phyloP scores from a whole-genome alignment of 106 monocot genomes.

The Platanthera guangdongensis region DNA sequence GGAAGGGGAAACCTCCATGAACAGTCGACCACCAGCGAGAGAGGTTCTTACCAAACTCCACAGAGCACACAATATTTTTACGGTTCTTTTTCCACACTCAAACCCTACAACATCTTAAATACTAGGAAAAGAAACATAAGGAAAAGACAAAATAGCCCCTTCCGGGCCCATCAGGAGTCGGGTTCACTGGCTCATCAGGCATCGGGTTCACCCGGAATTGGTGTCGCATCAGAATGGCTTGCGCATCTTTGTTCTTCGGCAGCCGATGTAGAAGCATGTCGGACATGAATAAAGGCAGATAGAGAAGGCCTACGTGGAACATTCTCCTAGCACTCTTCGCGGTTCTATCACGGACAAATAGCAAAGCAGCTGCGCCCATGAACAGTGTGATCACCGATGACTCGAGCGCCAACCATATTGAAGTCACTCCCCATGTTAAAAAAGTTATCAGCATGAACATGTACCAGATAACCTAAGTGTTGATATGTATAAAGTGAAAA shows the following conservation, averaged over 20 bases:
- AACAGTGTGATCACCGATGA: slow-evolving; percentile 64
- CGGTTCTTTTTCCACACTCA: no score
- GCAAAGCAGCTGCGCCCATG: slow-evolving; percentile 41
- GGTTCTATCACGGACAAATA: slow-evolving; percentile 55
- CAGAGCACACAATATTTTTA: background rate
- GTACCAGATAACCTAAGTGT: no score
- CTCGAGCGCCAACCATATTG: slow-evolving; percentile 74
- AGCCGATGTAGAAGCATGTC: slow-evolving; percentile 71
- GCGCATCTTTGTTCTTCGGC: slow-evolving; percentile 29
- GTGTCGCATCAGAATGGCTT: no score
- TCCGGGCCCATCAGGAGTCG: background rate
- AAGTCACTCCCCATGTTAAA: slow-evolving; percentile 75
- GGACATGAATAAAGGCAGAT: slow-evolving; percentile 88
- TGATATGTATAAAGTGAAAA: no score
- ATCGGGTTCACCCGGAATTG: no score
- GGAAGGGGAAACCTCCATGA: no score
- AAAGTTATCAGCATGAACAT: background rate
- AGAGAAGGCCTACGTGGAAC: slow-evolving; percentile 83
- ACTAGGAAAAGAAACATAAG: no score
- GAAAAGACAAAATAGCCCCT: background rate
- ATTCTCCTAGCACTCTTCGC: slow-evolving; percentile 69
- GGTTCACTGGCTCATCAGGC: no score
- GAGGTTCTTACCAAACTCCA: no score
- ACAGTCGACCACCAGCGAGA: no score
- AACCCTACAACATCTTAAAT: no score